Evolutionary conservation across 1,284 basidiomycete genomes (phyloP), one percentile per base, ranked within the genome.

Genomic region (Melampsora americana): DNA sequence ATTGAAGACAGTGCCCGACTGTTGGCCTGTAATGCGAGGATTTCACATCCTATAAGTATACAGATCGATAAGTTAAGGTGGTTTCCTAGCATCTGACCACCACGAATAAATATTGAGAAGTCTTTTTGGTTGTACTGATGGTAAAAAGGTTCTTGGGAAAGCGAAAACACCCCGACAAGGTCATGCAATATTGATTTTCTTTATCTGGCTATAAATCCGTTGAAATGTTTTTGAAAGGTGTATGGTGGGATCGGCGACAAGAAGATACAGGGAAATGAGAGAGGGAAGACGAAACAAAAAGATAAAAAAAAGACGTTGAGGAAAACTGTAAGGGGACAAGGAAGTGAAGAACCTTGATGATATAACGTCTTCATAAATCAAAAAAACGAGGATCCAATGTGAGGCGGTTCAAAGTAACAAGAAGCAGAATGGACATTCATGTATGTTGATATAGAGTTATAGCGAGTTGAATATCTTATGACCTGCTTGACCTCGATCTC

Each of bases 1-100:
- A 59, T 16, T 23, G 53, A 59, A 23, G 53, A 59, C n/a, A 59
- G 53, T 59, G 53, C 53, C 53, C 53, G 53, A 59, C 53, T 59
- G 53, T 23, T 59, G 3, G 53, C 53, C 23, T 28, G 53, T 18
- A 59, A 59, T 9, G 53, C 23, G 53, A 59, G 28, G 16, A 59
- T 59, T 23, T 59, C 23, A 59, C 20, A 59, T 59, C 53, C 53
- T 59, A 59, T 28, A 28, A 59, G 53, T 11, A 59, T 59, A 28
- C n/a, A 59, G 9, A 59, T 28, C 28, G n/a, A 23, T 59, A 59
- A 23, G 23, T 59, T 59, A 28, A 59, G 23, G 53, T 11, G 53
- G 28, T 23, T 23, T 59, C 23, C 14, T n/a, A 59, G 9, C 53
- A 23, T 59, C 23, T 59, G 53, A 16, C 3, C n/a, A 16, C 53